Evolutionary conservation across 805 yeast species (phyloP).

Genomic region (Kockiozyma suomiensis): DNA sequence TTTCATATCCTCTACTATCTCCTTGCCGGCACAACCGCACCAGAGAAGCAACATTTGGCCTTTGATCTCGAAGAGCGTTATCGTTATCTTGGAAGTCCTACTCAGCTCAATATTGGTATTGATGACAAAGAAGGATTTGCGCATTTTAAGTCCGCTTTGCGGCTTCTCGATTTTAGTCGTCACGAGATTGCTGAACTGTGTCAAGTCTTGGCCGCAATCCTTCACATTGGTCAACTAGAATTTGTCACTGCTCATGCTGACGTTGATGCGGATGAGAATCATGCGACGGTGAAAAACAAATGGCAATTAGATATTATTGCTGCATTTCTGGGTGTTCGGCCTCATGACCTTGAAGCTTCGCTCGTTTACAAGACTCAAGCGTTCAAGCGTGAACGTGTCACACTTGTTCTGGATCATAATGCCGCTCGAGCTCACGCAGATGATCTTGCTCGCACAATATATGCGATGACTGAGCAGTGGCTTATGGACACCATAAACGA

Average conservation of each 20-base stretch:
- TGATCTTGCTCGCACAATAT: conserved; percentile 47
- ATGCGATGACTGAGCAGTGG: conserved; percentile 46
- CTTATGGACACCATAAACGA: conserved; percentile 45
- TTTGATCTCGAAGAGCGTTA: conserved; percentile 45
- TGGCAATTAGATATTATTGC: conserved; percentile 44
- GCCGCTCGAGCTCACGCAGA: conserved; percentile 50
- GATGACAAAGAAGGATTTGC: conserved; percentile 55
- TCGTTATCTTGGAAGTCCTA: conserved; percentile 50
- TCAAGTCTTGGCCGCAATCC: conserved; percentile 49
- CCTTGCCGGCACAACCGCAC: conserved; percentile 51
- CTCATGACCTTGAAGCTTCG: conserved; percentile 45
- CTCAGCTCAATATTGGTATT: conserved; percentile 48
- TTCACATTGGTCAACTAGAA: conserved; percentile 49
- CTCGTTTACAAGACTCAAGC: conserved; percentile 45
- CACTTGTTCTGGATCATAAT: conserved; percentile 46
- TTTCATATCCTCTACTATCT: conserved; percentile 63
- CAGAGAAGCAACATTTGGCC: conserved; percentile 48
- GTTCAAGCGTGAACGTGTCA: conserved; percentile 46
- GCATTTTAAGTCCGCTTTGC: conserved; percentile 52
- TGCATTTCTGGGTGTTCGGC: conserved; percentile 46
- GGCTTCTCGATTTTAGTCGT: conserved; percentile 51
- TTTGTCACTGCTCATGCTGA: conserved; percentile 42
- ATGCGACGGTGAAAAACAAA: conserved; percentile 24
- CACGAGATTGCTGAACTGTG: conserved; percentile 54
- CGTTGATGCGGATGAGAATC: conserved; percentile 36